These are phyloP conservation scores for Zymoseptoria crescenta DNA, from an alignment of 2,329 filamentous ascomycete genomes.

Conservation along the genomic window DNA sequence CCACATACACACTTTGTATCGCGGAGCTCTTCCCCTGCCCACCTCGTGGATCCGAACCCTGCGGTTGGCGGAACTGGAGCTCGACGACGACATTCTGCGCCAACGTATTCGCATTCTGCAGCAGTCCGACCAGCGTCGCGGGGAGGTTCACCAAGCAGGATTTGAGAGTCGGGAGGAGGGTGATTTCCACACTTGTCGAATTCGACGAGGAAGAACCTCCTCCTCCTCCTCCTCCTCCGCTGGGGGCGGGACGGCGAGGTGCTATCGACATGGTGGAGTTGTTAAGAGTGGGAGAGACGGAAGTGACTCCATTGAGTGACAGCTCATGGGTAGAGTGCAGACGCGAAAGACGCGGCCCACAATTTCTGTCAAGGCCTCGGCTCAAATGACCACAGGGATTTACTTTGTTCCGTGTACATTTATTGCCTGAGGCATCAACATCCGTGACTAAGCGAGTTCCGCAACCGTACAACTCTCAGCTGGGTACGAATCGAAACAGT, in stretches of 20 bases:
- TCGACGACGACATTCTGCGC: constrained; percentile 96
- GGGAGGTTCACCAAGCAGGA: constrained; percentile 94
- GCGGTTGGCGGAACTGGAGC: constrained; percentile 60
- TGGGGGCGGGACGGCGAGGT: constrained; percentile 2
- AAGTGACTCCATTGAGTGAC: not conserved
- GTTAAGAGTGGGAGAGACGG: not conserved
- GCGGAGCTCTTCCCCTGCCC: constrained; percentile 28
- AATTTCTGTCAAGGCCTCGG: not conserved
- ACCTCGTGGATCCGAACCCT: constrained; percentile 29
- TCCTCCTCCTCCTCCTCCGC: not conserved
- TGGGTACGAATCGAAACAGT: not conserved
- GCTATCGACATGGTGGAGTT: constrained; percentile 5
- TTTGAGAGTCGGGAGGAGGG: constrained; percentile 71
- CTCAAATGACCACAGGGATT: not conserved
- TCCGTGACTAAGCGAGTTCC: not conserved
- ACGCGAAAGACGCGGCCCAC: not conserved
- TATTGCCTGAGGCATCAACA: not conserved
- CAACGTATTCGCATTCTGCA: constrained; percentile 84
- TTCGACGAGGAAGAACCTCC: not conserved
- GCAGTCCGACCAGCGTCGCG: constrained; percentile 68
- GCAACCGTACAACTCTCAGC: too few species aligned
- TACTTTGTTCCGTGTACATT: not conserved
- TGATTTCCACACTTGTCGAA: constrained; percentile 52
- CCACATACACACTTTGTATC: constrained; percentile 71
- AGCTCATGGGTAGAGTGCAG: not conserved